Evolutionary conservation across 1,139 yeast genomes (phyloP), one percentile per base, ranked within the genome.

Genomic region (Scheffersomyces segobiensis): DNA sequence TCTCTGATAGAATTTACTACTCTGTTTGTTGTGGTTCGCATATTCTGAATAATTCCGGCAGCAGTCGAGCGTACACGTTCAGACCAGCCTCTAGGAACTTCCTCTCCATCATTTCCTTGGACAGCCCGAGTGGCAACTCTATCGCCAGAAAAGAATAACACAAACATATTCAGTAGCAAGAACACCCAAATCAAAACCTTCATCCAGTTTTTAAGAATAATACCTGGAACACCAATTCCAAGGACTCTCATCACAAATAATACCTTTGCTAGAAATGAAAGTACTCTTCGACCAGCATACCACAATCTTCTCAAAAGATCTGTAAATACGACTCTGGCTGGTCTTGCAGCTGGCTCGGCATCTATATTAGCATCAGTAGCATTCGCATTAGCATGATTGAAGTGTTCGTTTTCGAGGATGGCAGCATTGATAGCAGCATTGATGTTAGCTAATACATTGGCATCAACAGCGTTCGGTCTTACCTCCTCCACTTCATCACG

Each of bases 141-240:
- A 20, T 62, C 61, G 2, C 69, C 70, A 1, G 62, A 57, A 53
- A 62, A 58, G 46, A 68, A 59, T 12, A 65, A 20, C 3, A 63
- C 19, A 52, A 67, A 68, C 2, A 63, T 3, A 10, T 46, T 55
- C 18, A 49, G 50, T 19, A 48, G 7, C 24, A 48, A 22, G 5
- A 48, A 48, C 19, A 22, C 17, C 14, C 22, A 48, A 5, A 32
- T 8, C 5, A 58, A 12, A 5, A 60, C 21, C 42, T 55, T 53
- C 19, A 24, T 52, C 63, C 63, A 64, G 39, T 56, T 58, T 4
- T 46, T 50, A 7, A 62, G 18, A 4, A 66, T n/a, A 10, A 19
- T 49, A 4, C 18, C 20, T 1, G 63, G 53, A 7, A 55, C 22
- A 39, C 63, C 53, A 10, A 66, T 52, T 7, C 65, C 65, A 19